Base-by-base conservation (phyloP, 2,329 filamentous ascomycete species). In the Diaporthe sp. region DNA sequence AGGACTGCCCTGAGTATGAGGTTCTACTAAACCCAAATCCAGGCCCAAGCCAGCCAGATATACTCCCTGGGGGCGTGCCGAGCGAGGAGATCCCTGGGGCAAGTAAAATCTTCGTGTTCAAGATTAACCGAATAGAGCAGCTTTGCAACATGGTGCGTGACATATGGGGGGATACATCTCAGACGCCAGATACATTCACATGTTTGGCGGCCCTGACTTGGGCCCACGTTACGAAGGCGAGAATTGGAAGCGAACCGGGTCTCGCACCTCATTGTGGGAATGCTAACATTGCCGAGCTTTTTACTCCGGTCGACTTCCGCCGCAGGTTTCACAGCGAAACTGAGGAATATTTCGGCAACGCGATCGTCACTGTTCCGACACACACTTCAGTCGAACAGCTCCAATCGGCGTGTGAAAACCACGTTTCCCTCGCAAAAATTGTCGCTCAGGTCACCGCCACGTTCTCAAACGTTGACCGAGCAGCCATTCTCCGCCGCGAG, bases 281-380 rank as follows among this genome's bases (percentile, higher is more conserved):
- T 34, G 3, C 42, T 4, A 17, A 47, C 20, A 9, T 39, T 1
- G 15, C 44, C 0, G 53, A 44, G 31, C 22, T 72, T 17, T 51
- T 63, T 10, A 53, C n/a, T 0, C 34, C 44, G 0, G 8, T 72
- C 7, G 31, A 63, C 15, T 72, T 60, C 3, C 31, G 71, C 2
- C 31, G 57, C 31, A n/a, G 42, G 0, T 31, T 61, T 15, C 12
- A 51, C 15, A 9, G 13, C 15, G 71, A 61, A n/a, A 63, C 71
- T 4, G n/a, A 37, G 31, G 44, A 5, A 0, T 72, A 72, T 7
- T 72, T 72, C 13, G 71, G 71, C 3, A 72, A 63, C 57, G 57
- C 71, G 2, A 4, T 42, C 2, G 22, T 72, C 10, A 63, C 57
- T 2, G 44, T 72, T 0, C 71, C 58, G 3, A 53, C 57, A 6